These are phyloP conservation scores for Pelagomonas calceolata DNA, from an alignment of 108 stramenopile species.

Conservation along the genomic window DNA sequence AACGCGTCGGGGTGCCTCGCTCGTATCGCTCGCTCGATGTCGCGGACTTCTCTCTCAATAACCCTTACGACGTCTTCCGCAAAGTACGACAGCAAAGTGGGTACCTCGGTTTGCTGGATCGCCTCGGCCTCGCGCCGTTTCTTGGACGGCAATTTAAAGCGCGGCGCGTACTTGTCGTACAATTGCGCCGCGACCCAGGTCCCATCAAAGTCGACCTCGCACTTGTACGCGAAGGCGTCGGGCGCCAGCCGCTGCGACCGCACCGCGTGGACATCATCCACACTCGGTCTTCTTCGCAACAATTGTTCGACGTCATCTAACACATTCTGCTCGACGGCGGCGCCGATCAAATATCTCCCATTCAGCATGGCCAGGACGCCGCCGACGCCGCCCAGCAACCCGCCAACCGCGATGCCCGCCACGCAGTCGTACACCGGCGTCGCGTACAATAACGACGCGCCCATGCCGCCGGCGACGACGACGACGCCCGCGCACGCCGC, in stretches of 20 bases:
- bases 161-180: constrained; percentile 8
- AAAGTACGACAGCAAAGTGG: constrained; percentile 12
- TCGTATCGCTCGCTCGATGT: constrained; percentile 82
- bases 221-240: constrained; percentile 92
- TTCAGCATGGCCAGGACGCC: constrained; percentile 65
- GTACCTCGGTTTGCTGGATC: no score
- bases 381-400: constrained; percentile 75
- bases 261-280: constrained; percentile 73
- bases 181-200: constrained; percentile 89
- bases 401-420: constrained; percentile 77
- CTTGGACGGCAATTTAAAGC: background rate
- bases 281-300: constrained; percentile 54
- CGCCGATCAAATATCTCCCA: constrained; percentile 80
- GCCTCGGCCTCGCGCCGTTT: background rate
- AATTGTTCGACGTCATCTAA: constrained; percentile 70
- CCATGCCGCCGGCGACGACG: constrained; percentile 80
- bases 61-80: constrained; percentile 94
- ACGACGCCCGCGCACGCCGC: constrained; percentile 89
- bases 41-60: constrained; percentile 82
- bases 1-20: constrained; percentile 79
- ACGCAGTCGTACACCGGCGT: constrained; percentile 64
- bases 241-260: constrained; percentile 94
- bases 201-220: constrained; percentile 96
- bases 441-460: no score
- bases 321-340: constrained; percentile 72